Percentiles rank a stretch among this genome's conserved stretches.
Conservation (phyloP, 176 grass and related monocot genomes). For the Zoysia pacifica region DNA sequence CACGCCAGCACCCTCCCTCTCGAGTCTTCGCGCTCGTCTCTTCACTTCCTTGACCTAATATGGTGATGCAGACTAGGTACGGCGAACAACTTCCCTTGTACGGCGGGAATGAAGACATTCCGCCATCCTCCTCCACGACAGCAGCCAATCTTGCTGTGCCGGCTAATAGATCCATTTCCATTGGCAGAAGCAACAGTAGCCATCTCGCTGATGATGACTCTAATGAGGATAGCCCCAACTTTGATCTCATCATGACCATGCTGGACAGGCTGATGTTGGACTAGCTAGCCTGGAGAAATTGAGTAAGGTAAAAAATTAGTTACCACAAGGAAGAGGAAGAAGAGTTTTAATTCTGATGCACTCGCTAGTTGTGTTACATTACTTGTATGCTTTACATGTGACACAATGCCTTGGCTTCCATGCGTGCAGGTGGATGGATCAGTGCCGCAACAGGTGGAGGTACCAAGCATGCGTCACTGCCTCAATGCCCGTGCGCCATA, state of each 20-base stretch:
- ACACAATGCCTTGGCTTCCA: slow-evolving; percentile 7
- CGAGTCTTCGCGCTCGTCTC: background rate
- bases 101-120: background rate
- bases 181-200: background rate
- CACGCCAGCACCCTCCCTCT: background rate
- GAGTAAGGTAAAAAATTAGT: background rate
- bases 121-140: background rate
- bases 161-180: background rate
- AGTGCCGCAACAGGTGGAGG: background rate
- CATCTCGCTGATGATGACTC: background rate
- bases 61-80: background rate
- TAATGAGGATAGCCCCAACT: background rate
- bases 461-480: background rate
- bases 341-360: no score
- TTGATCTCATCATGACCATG: background rate
- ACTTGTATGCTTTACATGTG: background rate
- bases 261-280: background rate
- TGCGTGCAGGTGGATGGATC: background rate
- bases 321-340: background rate
- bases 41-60: background rate
- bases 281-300: background rate
- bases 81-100: background rate
- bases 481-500: background rate
- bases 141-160: no score
- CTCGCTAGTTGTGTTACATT: background rate